Evolutionary conservation across 2,329 filamentous ascomycete species (phyloP).

Genomic region (Epicoccum nigrum): DNA sequence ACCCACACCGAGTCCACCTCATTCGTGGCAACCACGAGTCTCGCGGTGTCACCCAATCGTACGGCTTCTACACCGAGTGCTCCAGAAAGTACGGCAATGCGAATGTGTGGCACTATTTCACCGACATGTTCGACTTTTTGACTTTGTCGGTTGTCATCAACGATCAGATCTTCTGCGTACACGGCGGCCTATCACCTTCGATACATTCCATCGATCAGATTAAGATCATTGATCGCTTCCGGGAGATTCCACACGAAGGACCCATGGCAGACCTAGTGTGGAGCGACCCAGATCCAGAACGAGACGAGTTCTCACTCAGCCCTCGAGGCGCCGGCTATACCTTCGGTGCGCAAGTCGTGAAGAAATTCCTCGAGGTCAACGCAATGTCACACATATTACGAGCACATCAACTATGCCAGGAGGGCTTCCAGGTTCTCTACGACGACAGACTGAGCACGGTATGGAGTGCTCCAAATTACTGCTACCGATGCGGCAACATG

Average conservation of each 20-base stretch:
- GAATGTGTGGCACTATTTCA: constrained; percentile 99
- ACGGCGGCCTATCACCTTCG: constrained; percentile 73
- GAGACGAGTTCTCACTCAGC: constrained; percentile 94
- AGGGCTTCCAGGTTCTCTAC: constrained; percentile 96
- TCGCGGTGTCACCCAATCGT: constrained; percentile 95
- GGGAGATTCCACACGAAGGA: constrained; percentile 97
- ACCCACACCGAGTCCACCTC: constrained; percentile 91
- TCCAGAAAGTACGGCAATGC: constrained; percentile 97
- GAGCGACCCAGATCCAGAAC: constrained; percentile 96
- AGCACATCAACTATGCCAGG: constrained; percentile 97
- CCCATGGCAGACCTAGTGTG: constrained; percentile 99
- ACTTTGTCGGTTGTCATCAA: constrained; percentile 98
- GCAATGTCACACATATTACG: constrained; percentile 96
- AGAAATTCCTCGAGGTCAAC: constrained; percentile 97
- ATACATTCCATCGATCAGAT: constrained; percentile 99
- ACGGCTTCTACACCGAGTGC: constrained; percentile 99
- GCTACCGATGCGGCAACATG: constrained; percentile 95
- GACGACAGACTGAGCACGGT: constrained; percentile 94
- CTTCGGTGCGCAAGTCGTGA: constrained; percentile 96
- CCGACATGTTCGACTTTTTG: constrained; percentile 99
- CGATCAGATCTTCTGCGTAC: constrained; percentile 98
- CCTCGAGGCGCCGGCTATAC: constrained; percentile 95
- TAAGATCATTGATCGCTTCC: constrained; percentile 98
- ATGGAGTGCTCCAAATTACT: constrained; percentile 70
- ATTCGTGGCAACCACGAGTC: constrained; percentile 99